Conservation (phyloP, 2,329 filamentous ascomycete species). For the Didymella keratinophila region DNA sequence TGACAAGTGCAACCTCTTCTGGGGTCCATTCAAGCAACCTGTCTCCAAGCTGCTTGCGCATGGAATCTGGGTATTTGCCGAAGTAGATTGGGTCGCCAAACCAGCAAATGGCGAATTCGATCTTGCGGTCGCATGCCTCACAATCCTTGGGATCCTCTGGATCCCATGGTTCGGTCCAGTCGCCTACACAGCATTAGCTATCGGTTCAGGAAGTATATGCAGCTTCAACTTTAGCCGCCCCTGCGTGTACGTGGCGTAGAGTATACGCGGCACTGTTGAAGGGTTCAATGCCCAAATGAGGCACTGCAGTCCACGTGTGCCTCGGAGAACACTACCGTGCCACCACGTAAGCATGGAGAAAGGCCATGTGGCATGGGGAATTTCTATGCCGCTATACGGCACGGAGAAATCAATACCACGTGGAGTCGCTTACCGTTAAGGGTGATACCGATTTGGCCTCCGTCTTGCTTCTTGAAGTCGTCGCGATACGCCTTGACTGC, state of each 20-base stretch:
- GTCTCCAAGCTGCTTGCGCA: slow-evolving; percentile 80
- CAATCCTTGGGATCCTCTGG: slow-evolving; percentile 76
- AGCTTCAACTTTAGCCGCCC: slow-evolving; percentile 10
- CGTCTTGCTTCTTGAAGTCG: slow-evolving; percentile 76
- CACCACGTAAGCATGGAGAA: slow-evolving; percentile 12
- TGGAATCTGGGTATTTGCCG: slow-evolving; percentile 82
- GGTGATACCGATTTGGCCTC: slow-evolving; percentile 85
- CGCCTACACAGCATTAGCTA: slow-evolving; percentile 58
- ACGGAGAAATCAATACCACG: slow-evolving; percentile 25
- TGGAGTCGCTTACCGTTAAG: slow-evolving; percentile 70
- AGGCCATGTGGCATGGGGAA: slow-evolving; percentile 10
- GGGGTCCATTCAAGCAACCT: slow-evolving; percentile 77
- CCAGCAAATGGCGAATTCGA: slow-evolving; percentile 88
- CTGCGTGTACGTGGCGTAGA: slow-evolving; percentile 5
- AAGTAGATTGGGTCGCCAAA: slow-evolving; percentile 89
- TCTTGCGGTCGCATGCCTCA: slow-evolving; percentile 79
- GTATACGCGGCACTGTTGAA: slow-evolving; percentile 6
- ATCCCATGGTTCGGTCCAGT: slow-evolving; percentile 85
- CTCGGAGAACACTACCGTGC: neutral
- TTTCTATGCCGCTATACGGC: slow-evolving; percentile 9
- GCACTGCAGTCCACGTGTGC: slow-evolving; percentile 1
- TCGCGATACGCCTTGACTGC: slow-evolving; percentile 84
- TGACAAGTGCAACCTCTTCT: slow-evolving; percentile 76
- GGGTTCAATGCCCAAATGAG: slow-evolving; percentile 3
- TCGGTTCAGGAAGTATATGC: neutral